Conservation (phyloP, 2,329 filamentous ascomycete genomes). For the Fusarium duplospermum region DNA sequence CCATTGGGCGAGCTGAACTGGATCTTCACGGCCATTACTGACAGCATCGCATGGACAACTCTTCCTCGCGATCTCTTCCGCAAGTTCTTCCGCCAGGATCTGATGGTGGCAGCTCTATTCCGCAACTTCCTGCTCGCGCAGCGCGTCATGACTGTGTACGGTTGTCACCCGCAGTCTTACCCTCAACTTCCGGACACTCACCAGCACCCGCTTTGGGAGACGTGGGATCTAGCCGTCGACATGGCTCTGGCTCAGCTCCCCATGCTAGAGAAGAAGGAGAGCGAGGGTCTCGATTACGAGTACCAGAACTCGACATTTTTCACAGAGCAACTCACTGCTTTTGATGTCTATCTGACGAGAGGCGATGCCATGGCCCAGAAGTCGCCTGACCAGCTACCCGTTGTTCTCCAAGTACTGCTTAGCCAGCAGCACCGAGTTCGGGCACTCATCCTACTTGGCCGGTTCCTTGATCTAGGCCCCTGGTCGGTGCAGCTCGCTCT, state of each 20-base stretch:
- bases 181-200: constrained; percentile 94
- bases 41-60: constrained; percentile 98
- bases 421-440: constrained; percentile 95
- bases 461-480: constrained; percentile 93
- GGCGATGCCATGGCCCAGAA: constrained; percentile 85
- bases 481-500: constrained; percentile 99
- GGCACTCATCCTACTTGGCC: constrained; percentile 89
- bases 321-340: constrained; percentile 94
- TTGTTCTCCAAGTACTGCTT: constrained; percentile 93
- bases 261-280: constrained; percentile 83
- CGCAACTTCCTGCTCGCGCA: constrained; percentile 95
- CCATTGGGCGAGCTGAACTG: constrained; percentile 97
- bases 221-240: constrained; percentile 97
- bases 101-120: constrained; percentile 99
- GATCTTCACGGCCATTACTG: constrained; percentile 99
- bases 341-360: constrained; percentile 91
- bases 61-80: constrained; percentile 91
- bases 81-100: constrained; percentile 95
- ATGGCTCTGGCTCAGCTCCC: constrained; percentile 92
- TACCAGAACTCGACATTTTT: constrained; percentile 97
- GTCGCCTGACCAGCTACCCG: constrained; percentile 92
- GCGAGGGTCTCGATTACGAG: constrained; percentile 80
- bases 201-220: constrained; percentile 94
- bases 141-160: constrained; percentile 94
- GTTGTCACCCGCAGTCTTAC: constrained; percentile 93